Conservation (phyloP, 2,329 filamentous ascomycete species). For the Blumeria hordei region DNA sequence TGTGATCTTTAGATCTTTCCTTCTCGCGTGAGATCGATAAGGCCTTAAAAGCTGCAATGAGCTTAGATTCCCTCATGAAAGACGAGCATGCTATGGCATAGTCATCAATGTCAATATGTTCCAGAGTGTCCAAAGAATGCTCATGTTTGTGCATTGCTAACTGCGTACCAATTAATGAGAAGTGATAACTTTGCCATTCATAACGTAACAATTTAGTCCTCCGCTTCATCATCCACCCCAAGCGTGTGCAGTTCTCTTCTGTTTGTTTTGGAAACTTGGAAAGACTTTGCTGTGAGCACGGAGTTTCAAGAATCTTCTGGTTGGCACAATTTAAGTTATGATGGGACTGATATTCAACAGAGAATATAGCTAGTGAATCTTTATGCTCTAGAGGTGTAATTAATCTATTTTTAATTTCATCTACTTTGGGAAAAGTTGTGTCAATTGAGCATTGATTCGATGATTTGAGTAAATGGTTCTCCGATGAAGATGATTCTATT, state of each 20-base stretch:
- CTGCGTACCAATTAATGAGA: slow-evolving; percentile 54
- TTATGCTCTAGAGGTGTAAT: too few relatives aligned
- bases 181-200: slow-evolving; percentile 85
- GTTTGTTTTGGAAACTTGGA: slow-evolving; percentile 7
- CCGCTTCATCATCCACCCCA: slow-evolving; percentile 86
- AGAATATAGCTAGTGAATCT: too few relatives aligned
- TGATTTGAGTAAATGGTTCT: too few relatives aligned
- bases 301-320: too few relatives aligned
- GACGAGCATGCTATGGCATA: slow-evolving; percentile 71
- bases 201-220: slow-evolving; percentile 72
- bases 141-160: slow-evolving; percentile 52
- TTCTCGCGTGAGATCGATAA: slow-evolving; percentile 38
- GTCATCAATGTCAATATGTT: slow-evolving; percentile 71
- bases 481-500: too few relatives aligned
- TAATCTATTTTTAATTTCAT: too few relatives aligned
- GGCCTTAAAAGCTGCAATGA: slow-evolving; percentile 68
- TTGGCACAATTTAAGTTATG: too few relatives aligned
- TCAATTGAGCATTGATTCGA: too few relatives aligned
- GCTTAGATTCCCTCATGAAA: slow-evolving; percentile 46
- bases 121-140: slow-evolving; percentile 28
- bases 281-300: too few relatives aligned
- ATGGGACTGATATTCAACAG: too few relatives aligned
- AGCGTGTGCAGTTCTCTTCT: slow-evolving; percentile 35
- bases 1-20: slow-evolving; percentile 5
- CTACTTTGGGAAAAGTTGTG: too few relatives aligned